Base-by-base conservation (phyloP, 2,329 filamentous ascomycete species). In the Trichoderma pleuroti region DNA sequence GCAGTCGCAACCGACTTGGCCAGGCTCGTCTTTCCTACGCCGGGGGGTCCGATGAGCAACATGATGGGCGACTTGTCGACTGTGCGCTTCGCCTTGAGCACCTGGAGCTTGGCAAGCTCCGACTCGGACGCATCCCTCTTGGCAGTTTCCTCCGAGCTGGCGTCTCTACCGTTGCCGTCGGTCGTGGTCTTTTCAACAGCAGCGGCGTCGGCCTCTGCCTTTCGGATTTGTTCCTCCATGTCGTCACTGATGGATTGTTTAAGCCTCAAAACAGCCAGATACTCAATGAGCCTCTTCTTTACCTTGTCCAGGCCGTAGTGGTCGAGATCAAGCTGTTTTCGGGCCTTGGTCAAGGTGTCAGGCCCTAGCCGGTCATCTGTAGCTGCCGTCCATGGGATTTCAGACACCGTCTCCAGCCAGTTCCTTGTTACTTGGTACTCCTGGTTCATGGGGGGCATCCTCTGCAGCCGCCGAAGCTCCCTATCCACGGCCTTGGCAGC, bases 291-390 rank as follows among this genome's bases (percentile, higher is more conserved):
- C 56, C 96, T 88, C 86, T 97, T 98, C 88, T 99, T 99, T 78
- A 99, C 95, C 81, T 95, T 97, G 72, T 98, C 94, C 16, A 99
- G 84, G 0, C 96, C 96, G 76, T 98, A 98, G 80, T 99, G 96
- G 78, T 99, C 96, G 73, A 97, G 91, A 76, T 99, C 94, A 7
- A 99, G 87, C 80, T 98, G 96, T 81, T 94, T 93, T 68, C 93
- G 90, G 8, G 96, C 96, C 75, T 87, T 88, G 71, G 87, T 86
- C 70, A 98, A 80, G 0, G 94, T 98, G 11, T 93, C 91, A 0
- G 89, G 87, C 9, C 94, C 93, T 4, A 99, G 87, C 36, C 93
- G 90, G 77, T 98, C 95, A 72, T 96, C 91, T 0, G 95, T 98
- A 65, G 88, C 85, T 74, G 90, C 90, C 2, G 91, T 89, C 96